Base-by-base conservation (phyloP, 805 yeast genomes). In the Teunomyces panamensis region DNA sequence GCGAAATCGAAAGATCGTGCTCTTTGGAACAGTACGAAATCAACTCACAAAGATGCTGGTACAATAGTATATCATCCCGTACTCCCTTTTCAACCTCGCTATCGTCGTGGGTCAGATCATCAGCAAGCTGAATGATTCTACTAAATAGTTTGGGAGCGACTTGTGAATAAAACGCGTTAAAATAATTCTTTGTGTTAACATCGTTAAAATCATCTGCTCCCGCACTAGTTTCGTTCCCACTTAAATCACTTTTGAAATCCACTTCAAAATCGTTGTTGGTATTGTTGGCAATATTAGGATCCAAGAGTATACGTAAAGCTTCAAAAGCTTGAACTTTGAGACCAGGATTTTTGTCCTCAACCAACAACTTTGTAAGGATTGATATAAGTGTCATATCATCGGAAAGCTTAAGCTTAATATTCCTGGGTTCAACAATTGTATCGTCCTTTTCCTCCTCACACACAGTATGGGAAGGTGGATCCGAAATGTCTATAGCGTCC, bases 281-380 rank as follows among this genome's bases (percentile, higher is more conserved):
- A 16, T 17, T 27, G 9, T 57, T 67, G 4, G 69, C 71, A 13
- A 67, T 66, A 48, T 65, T 68, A 1, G 88, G 84, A 58, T 87
- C 91, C 10, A 91, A 70, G 30, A 91, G 65, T 1, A 84, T 81
- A 59, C 84, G 84, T 43, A 91, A 65, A 1, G 96, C 96, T 65
- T 90, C 97, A 52, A 80, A 83, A 0, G 91, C 86, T 63, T 90
- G 97, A 5, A 87, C 80, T 58, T 86, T 84, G 44, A 90, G 66
- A 0, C 96, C 95, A 4, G 84, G 78, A 52, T 83, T 83, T 9
- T 73, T 68, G 50, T 87, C 95, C 16, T 78, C 74, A 2, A 83
- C 62, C 5, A 91, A 63, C 13, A 89, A 75, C 32, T 81, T 76
- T 0, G 85, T 75, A 30, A 89, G 64, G 6, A 82, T 74, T 5